These are phyloP conservation scores for Pelargonium fulgidum DNA, from an alignment of 441 rosid species.

Conservation along the genomic window DNA sequence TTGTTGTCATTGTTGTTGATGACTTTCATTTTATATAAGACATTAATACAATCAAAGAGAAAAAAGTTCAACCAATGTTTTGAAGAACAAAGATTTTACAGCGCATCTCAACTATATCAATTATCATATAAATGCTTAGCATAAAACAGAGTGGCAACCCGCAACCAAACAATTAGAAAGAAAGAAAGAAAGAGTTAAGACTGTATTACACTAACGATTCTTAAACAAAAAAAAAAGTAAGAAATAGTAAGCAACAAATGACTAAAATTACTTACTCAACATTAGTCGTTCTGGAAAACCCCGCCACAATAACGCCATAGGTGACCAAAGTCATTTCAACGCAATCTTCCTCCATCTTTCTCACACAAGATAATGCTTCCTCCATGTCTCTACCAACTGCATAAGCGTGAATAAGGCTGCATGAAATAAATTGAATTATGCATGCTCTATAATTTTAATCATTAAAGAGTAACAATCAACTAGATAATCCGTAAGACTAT, in stretches of 20 bases:
- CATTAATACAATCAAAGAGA: too few relatives aligned
- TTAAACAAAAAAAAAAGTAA: not conserved
- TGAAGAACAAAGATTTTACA: not conserved
- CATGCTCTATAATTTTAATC: conserved; percentile 24
- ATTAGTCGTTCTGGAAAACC: conserved; percentile 72
- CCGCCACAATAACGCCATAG: conserved; percentile 67
- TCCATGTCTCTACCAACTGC: conserved; percentile 99
- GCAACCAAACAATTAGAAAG: too few relatives aligned
- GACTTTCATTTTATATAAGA: too few relatives aligned
- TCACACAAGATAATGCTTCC: conserved; percentile 81
- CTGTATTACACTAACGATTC: too few relatives aligned
- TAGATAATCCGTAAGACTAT: conserved; percentile 11
- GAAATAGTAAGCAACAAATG: not conserved
- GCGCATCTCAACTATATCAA: not conserved
- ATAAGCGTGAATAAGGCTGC: conserved; percentile 99
- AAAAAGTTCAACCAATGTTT: too few relatives aligned
- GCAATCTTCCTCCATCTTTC: conserved; percentile 93
- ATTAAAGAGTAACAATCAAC: conserved; percentile 19
- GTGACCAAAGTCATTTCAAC: conserved; percentile 85
- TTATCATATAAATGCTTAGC: not conserved
- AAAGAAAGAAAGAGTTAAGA: not conserved
- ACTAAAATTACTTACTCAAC: conserved; percentile 56
- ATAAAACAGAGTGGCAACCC: not conserved
- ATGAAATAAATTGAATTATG: conserved; percentile 35
- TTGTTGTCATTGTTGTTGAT: too few relatives aligned